A percentile compares a stretch with the other conserved stretches of the same genome.
Conservation (phyloP, 768 basidiomycete species). For the Trametes punicea region DNA sequence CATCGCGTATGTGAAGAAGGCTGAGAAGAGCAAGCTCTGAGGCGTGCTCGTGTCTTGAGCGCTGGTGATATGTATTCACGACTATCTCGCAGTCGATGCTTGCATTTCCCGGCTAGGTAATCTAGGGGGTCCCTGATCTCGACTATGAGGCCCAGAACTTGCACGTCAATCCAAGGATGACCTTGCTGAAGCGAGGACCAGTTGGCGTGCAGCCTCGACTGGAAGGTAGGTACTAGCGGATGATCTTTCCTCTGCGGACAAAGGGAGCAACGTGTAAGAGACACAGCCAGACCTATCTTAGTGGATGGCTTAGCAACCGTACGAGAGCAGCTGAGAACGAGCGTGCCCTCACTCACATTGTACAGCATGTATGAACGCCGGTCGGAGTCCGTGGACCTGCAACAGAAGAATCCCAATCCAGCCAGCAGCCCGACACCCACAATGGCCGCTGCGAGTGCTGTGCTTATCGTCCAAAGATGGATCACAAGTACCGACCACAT, state of each 20-base stretch:
- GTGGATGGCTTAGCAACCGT: background rate
- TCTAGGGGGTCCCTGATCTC: too few species aligned
- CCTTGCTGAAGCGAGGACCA: too few species aligned
- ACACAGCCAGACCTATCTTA: slow-evolving; percentile 4
- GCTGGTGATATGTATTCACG: too few species aligned
- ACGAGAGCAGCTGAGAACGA: background rate
- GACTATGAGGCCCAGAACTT: too few species aligned
- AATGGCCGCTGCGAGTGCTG: background rate
- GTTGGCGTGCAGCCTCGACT: background rate
- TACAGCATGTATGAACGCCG: background rate
- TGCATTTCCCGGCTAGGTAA: too few species aligned
- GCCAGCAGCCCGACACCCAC: background rate
- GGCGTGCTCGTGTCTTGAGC: background rate
- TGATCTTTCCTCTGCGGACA: background rate
- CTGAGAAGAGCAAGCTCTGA: slow-evolving; percentile 43
- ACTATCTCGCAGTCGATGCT: too few species aligned
- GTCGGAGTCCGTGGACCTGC: background rate
- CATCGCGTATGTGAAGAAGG: slow-evolving; percentile 59
- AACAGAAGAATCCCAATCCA: background rate
- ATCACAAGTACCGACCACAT: slow-evolving; percentile 1
- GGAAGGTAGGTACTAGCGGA: background rate
- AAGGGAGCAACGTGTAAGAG: background rate
- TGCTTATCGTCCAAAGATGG: background rate
- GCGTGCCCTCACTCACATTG: slow-evolving; percentile 5
- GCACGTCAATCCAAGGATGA: too few species aligned